A percentile compares a stretch with the other conserved stretches of the same genome.
Evolutionary conservation across 225 moss, liverwort and hornwort species (phyloP).

Genomic region (Polytrichum formosum): DNA sequence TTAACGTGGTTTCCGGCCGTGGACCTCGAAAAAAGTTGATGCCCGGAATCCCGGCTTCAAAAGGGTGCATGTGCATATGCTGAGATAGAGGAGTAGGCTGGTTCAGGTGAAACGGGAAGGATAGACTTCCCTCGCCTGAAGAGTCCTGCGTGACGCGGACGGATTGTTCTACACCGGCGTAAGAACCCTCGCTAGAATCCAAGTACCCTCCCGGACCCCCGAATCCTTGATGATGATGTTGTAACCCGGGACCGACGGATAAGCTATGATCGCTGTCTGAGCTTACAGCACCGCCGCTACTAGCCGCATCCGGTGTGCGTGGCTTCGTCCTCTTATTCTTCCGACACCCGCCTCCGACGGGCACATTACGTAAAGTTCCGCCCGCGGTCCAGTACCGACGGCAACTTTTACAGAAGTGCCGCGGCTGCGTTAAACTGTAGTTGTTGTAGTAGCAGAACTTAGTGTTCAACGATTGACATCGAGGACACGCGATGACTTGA

Average conservation of each 20-base stretch:
- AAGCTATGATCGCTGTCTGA: constrained; percentile 27
- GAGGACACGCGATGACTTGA: constrained; percentile 60
- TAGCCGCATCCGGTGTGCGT: constrained; percentile 30
- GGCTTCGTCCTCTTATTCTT: constrained; percentile 59
- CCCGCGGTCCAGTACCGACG: constrained; percentile 67
- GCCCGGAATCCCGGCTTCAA: constrained; percentile 36
- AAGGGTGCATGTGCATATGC: constrained; percentile 19
- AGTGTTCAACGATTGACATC: constrained; percentile 56
- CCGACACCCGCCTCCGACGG: constrained; percentile 54
- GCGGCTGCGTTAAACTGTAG: constrained; percentile 58
- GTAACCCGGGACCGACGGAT: constrained; percentile 24
- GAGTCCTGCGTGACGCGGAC: constrained; percentile 25
- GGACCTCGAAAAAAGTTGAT: constrained; percentile 38
- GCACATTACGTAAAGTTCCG: constrained; percentile 54
- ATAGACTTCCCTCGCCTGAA: constrained; percentile 29
- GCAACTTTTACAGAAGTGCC: constrained; percentile 61
- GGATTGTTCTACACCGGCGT: constrained; percentile 30
- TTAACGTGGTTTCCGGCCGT: constrained; percentile 30
- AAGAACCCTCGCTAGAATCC: constrained; percentile 36
- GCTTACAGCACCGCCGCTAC: constrained; percentile 27
- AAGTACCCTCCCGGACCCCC: constrained; percentile 34
- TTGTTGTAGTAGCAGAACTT: constrained; percentile 71
- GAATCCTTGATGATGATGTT: constrained; percentile 33
- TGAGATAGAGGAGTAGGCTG: constrained; percentile 24
- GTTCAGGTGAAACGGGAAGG: constrained; percentile 25